phyloP scores from a whole-genome alignment of 495 filamentous ascomycete genomes.

The Neurospora sp. region DNA sequence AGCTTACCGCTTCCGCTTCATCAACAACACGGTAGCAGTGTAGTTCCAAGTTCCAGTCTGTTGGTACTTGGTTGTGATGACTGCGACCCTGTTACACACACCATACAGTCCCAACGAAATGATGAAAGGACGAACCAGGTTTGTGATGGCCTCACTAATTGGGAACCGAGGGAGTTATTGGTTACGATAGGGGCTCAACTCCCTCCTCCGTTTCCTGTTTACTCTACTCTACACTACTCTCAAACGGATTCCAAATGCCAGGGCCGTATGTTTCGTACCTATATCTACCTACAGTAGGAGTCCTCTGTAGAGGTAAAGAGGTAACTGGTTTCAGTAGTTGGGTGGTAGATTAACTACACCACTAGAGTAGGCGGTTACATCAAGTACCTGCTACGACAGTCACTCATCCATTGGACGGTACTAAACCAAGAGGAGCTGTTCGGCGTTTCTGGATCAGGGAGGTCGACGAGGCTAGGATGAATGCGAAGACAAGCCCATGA shows the following conservation, averaged over 20 bases:
- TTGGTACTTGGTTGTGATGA: not conserved
- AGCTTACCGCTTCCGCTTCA: not conserved
- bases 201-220: too few species aligned
- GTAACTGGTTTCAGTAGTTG: not conserved
- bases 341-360: not conserved
- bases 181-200: too few species aligned
- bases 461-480: not conserved
- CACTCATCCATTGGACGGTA: not conserved
- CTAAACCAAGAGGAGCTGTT: not conserved
- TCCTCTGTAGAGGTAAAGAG: not conserved
- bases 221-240: not conserved
- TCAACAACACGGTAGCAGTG: not conserved
- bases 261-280: not conserved
- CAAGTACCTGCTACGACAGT: not conserved
- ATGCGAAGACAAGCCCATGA: not conserved
- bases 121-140: too few species aligned
- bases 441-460: not conserved
- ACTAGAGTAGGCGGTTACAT: not conserved
- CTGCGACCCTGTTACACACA: not conserved
- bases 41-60: not conserved
- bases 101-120: too few species aligned
- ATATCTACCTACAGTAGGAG: not conserved
- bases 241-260: not conserved
- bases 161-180: too few species aligned
- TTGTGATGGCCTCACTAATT: too few species aligned